Evolutionary conservation across 1,139 yeast genomes (phyloP).

Genomic region (Pichia terricola): DNA sequence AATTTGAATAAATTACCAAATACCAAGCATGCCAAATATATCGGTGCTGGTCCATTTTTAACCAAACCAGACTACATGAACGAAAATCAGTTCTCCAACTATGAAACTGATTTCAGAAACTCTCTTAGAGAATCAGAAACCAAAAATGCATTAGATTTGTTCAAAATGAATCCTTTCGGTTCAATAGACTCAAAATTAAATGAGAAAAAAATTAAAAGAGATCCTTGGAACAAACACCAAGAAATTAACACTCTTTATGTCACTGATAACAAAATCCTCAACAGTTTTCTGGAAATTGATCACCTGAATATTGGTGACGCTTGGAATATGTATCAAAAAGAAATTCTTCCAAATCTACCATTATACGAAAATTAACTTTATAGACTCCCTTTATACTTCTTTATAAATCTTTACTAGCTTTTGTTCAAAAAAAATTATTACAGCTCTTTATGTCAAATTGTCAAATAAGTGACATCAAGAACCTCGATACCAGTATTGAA

Average conservation of each 20-base stretch:
- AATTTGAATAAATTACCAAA: slow-evolving; percentile 6
- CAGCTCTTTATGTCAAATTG: too few species aligned
- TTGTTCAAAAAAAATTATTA: too few species aligned
- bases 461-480: too few species aligned
- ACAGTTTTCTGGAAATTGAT: slow-evolving; percentile 16
- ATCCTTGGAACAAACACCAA: slow-evolving; percentile 40
- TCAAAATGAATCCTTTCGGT: slow-evolving; percentile 57
- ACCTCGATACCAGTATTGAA: too few species aligned
- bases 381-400: too few species aligned
- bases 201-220: slow-evolving; percentile 39
- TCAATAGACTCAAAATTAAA: slow-evolving; percentile 30
- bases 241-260: slow-evolving; percentile 7
- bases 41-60: slow-evolving; percentile 59
- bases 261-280: slow-evolving; percentile 11
- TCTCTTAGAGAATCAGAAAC: slow-evolving; percentile 40
- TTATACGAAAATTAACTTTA: slow-evolving; percentile 2
- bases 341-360: slow-evolving; percentile 9
- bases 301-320: slow-evolving; percentile 15
- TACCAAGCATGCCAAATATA: slow-evolving; percentile 31
- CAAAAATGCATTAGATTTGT: slow-evolving; percentile 45
- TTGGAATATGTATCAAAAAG: slow-evolving; percentile 10
- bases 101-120: slow-evolving; percentile 28
- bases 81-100: slow-evolving; percentile 16
- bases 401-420: too few species aligned
- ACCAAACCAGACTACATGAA: slow-evolving; percentile 8